A percentile compares a stretch with the other conserved stretches of the same genome.
Evolutionary conservation across 257 asterid species (phyloP).

Genomic region (Solanum sejunctum): DNA sequence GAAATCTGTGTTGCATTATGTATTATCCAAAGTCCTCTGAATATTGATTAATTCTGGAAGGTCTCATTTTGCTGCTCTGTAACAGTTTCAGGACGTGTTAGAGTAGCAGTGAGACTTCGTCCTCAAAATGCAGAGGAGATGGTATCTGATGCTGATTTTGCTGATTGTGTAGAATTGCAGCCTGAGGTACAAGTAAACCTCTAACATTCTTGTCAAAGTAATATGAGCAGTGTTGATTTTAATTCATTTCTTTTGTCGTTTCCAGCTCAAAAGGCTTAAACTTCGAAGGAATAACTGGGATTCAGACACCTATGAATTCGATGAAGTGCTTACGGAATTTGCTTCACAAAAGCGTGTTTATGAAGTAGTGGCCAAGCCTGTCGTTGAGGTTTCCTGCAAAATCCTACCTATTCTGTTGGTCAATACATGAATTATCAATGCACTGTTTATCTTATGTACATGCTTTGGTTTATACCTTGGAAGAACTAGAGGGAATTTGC

Average conservation of each 20-base stretch:
- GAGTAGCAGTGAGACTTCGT: conserved; percentile 85
- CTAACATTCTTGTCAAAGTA: neutral
- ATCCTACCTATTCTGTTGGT: neutral
- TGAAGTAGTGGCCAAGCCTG: conserved; percentile 93
- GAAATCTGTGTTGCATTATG: neutral
- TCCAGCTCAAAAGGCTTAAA: conserved; percentile 75
- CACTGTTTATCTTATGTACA: neutral
- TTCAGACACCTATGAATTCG: conserved; percentile 81
- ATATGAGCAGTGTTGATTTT: neutral
- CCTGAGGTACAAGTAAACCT: conserved; percentile 52
- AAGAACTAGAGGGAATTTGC: neutral
- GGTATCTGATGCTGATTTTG: conserved; percentile 75
- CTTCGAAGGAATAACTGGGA: conserved; percentile 87
- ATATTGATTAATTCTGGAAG: neutral
- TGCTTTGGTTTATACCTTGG: neutral
- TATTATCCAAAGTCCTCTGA: neutral
- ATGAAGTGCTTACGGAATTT: conserved; percentile 72
- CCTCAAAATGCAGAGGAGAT: conserved; percentile 78
- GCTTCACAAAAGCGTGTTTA: conserved; percentile 91
- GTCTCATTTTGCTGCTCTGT: neutral
- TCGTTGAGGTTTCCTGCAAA: conserved; percentile 52
- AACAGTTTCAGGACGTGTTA: conserved; percentile 65
- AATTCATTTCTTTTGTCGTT: conserved; percentile 1
- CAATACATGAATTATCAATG: neutral
- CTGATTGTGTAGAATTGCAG: conserved; percentile 88